Base-by-base conservation (phyloP, 2,329 filamentous ascomycete genomes). In the Fusarium albosuccineum region DNA sequence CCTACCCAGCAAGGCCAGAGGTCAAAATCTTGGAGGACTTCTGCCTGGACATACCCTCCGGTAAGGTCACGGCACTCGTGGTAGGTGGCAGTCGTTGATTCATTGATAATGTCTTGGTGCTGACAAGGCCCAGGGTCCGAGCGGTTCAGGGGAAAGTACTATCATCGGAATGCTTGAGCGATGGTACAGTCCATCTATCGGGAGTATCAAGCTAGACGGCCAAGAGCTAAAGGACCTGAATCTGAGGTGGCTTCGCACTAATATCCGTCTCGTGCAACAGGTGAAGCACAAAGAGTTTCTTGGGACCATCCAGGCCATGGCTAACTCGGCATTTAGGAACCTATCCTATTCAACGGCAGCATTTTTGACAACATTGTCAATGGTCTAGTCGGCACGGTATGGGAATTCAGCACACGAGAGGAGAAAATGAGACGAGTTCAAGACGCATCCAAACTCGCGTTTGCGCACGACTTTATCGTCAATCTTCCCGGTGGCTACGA, bases 331-430 rank as follows among this genome's bases (percentile, higher is more conserved):
- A 6, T 9, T 8, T 8, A 57, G 60, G 80, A 81, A 56, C 78
- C 78, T 1, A 73, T 80, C 3, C 62, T 82, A 2, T 81, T 82
- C 56, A 77, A 78, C 44, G 78, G 75, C 10, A 76, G 77, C 0
- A 82, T 87, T 5, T 83, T 81, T 59, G 80, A 83, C 4, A 88
- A 87, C 64, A 82, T 88, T 3, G 78, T 78, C 0, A 81, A 82
- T 55, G 86, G 85, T 1, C 74, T 86, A 0, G 61, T 78, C 29
- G 72, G 79, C 58, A 75, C 60, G 2, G 2, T 30, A 8, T 63
- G 61, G 61, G 64, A 73, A 27, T 49, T 53, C 71, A 22, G 4
- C 17, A 22, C 17, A 22, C 17, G 17, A 22, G 81, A 83, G 13
- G 77, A 82, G 41, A 80, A 83, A 62, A 69, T 79, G 66, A 66